Base-by-base conservation (phyloP, 75 land plant genomes). In the Sequoiadendron giganteum region DNA sequence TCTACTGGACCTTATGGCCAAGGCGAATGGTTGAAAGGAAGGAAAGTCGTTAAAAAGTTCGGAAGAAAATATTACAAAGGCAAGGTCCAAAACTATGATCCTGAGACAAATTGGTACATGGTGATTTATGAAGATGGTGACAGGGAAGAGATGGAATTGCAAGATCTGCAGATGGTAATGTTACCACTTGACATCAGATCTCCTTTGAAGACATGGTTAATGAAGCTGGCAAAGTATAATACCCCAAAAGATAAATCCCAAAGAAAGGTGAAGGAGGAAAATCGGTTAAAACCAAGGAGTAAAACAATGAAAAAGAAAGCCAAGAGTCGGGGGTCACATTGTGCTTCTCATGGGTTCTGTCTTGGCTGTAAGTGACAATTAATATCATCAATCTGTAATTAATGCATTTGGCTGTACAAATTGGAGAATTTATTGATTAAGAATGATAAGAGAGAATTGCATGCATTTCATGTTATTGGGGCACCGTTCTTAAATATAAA, bases 121-220 rank as follows among this genome's bases (percentile, higher is more conserved):
- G 96, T 96, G 40, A 91, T 79, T 36, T 97, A 97, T 91, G 98
- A 96, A 88, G 99, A 97, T 89, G 99, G 94, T 68, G 99, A 96
- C 89, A 87, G 68, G 65, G 98, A 97, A 87, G 99, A 96, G 88
- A 93, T 97, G 54, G 93, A 92, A 34, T 95, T 95, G 93, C 72
- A 79, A 89, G 97, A 96, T 79, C 88, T 97, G 75, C 90, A 92
- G 88, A 85, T 89, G 65, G 89, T 96, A 76, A 83, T 97, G 70
- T 56, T 93, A 73, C 96, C 95, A 1, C 87, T 94, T 84, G 95
- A 94, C 42, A 88, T 94, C 30, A 83, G 83, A 49, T 49, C 92
- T 52, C 91, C 94, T 34, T 68, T 94, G 61, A 89, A 88, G 39
- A 56, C 56, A 21, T 85, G 56, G 70, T 56, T 56, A 56, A 21